A percentile compares a stretch with the other conserved stretches of the same genome.
These are phyloP conservation scores for Russula dissimulans DNA, from an alignment of 768 basidiomycete genomes.

Conservation along the genomic window DNA sequence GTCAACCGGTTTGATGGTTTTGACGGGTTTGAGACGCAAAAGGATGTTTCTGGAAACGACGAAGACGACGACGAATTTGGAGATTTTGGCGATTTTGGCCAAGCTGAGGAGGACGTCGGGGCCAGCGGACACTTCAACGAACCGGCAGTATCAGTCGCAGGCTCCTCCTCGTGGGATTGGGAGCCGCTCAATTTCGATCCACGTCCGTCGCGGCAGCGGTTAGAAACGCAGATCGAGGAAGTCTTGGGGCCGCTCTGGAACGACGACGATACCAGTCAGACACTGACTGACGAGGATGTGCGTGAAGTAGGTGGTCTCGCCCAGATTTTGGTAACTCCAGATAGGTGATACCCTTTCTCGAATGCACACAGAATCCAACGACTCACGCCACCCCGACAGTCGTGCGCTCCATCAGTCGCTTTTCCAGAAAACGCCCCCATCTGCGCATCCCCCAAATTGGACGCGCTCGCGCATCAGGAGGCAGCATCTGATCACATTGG, in stretches of 20 bases:
- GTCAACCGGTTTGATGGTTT: constrained; percentile 35
- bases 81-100: constrained; percentile 84
- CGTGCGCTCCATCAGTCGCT: constrained; percentile 71
- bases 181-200: constrained; percentile 56
- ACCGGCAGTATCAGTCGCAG: constrained; percentile 32
- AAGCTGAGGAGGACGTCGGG: constrained; percentile 38
- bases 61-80: constrained; percentile 73
- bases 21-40: constrained; percentile 50
- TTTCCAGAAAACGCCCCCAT: constrained; percentile 56
- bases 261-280: constrained; percentile 36
- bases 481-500: constrained; percentile 84
- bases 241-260: constrained; percentile 63
- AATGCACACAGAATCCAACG: constrained; percentile 13
- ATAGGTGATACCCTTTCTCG: constrained; percentile 46
- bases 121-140: constrained; percentile 31
- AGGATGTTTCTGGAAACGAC: constrained; percentile 29
- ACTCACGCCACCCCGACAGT: constrained; percentile 36
- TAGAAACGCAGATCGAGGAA: constrained; percentile 54
- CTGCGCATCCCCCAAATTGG: constrained; percentile 86
- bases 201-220: constrained; percentile 44
- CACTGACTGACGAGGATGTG: constrained; percentile 61
- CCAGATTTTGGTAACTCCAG: constrained; percentile 66
- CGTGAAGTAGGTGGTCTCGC: constrained; percentile 72
- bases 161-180: constrained; percentile 42
- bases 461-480: constrained; percentile 84